phyloP scores from a whole-genome alignment of 495 filamentous ascomycete species.

The Polyplosphaeria fusca region DNA sequence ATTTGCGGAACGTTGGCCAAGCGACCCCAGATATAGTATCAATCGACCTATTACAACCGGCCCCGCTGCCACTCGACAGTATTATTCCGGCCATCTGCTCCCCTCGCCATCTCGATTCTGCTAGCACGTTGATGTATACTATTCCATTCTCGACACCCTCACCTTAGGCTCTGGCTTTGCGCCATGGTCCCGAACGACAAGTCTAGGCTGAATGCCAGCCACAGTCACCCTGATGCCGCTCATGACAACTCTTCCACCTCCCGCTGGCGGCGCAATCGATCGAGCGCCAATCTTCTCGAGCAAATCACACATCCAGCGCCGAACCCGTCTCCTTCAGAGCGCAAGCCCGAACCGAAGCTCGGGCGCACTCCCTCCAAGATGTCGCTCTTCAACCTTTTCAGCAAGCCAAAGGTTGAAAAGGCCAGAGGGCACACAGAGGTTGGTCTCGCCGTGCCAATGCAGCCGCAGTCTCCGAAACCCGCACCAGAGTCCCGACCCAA shows the following conservation, averaged over 20 bases:
- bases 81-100: slow-evolving; percentile 1
- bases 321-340: neutral
- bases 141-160: slow-evolving; percentile 4
- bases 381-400: slow-evolving; percentile 45
- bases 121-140: slow-evolving; percentile 24
- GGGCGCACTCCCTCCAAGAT: slow-evolving; percentile 39
- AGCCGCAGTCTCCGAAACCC: slow-evolving; percentile 11
- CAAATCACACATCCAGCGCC: slow-evolving; percentile 8
- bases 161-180: slow-evolving; percentile 17
- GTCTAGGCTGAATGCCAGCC: slow-evolving; percentile 13
- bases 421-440: slow-evolving; percentile 39
- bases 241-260: slow-evolving; percentile 13
- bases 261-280: slow-evolving; percentile 29
- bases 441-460: slow-evolving; percentile 35
- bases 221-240: neutral
- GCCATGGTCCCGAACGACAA: slow-evolving; percentile 30
- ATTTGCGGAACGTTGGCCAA: slow-evolving; percentile 4
- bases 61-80: slow-evolving; percentile 1
- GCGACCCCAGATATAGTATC: slow-evolving; percentile 21
- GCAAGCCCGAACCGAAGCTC: slow-evolving; percentile 24
- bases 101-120: slow-evolving; percentile 2
- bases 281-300: slow-evolving; percentile 17
- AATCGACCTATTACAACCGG: slow-evolving; percentile 9
- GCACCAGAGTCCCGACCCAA: slow-evolving; percentile 17
- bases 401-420: slow-evolving; percentile 44